These are phyloP conservation scores for Fusarium sulawesiense DNA, from an alignment of 2,329 filamentous ascomycete genomes.

Conservation along the genomic window DNA sequence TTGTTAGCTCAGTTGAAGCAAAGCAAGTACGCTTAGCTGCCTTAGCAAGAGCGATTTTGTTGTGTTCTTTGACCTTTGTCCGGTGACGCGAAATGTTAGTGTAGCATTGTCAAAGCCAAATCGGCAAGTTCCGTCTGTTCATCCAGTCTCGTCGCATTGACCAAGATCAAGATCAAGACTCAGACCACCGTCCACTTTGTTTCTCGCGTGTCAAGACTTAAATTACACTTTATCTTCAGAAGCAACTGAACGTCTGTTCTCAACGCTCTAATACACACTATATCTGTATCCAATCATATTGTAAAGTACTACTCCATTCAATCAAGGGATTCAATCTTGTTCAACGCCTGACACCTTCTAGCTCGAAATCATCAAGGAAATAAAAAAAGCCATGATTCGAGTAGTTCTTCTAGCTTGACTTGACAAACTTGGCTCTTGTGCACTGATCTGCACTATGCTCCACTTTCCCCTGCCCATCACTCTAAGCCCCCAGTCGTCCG, in stretches of 20 bases:
- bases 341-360: not conserved
- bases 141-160: not conserved
- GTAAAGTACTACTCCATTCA: not conserved
- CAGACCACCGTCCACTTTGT: not conserved
- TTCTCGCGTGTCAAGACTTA: not conserved
- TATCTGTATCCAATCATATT: not conserved
- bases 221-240: not conserved
- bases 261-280: not conserved
- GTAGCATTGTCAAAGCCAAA: not conserved
- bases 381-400: not conserved
- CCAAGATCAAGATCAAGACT: not conserved
- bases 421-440: not conserved
- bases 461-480: constrained; percentile 13
- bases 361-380: not conserved
- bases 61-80: not conserved
- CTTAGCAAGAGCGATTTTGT: not conserved
- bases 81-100: not conserved
- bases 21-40: not conserved
- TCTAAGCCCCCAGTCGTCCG: not conserved
- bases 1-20: not conserved
- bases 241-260: not conserved
- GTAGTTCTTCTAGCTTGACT: not conserved
- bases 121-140: not conserved
- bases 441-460: not conserved
- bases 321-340: not conserved